These are phyloP conservation scores for Lonicera japonica DNA, from an alignment of 129 eudicot species.

Conservation along the genomic window DNA sequence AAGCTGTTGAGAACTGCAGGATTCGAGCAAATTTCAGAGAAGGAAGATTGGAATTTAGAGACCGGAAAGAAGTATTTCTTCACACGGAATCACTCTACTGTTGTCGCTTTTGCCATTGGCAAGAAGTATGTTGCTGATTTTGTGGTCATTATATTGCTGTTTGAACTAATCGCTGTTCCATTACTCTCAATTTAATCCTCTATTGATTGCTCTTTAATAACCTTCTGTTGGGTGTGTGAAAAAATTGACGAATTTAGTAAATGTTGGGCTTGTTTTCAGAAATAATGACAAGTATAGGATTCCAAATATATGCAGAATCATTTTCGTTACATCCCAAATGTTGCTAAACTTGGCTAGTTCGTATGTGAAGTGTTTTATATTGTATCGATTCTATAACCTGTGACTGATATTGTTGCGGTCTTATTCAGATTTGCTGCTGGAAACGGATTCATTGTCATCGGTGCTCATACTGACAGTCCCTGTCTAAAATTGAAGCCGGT, in stretches of 20 bases:
- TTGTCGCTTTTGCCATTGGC: conserved; percentile 94
- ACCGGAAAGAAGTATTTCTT: conserved; percentile 89
- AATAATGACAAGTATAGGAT: not conserved
- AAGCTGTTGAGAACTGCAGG: conserved; percentile 67
- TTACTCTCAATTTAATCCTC: no score
- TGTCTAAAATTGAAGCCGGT: conserved; percentile 83
- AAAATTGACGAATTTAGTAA: no score
- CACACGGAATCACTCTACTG: conserved; percentile 88
- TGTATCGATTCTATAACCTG: not conserved
- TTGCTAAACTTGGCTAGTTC: no score
- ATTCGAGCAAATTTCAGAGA: conserved; percentile 73
- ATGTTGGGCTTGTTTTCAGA: not conserved
- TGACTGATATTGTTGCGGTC: conserved; percentile 9
- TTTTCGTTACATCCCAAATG: no score
- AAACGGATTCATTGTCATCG: conserved; percentile 81
- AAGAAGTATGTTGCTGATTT: conserved; percentile 49
- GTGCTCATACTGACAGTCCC: conserved; percentile 98
- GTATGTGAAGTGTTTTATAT: no score
- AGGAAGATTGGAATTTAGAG: conserved; percentile 69
- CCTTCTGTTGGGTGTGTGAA: no score
- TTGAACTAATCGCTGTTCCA: no score
- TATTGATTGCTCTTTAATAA: no score
- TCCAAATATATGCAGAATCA: no score
- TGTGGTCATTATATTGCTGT: conserved; percentile 1
- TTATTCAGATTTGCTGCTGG: conserved; percentile 76